Percentiles rank a stretch among this genome's conserved stretches.
Conservation (phyloP, 768 basidiomycete genomes). For the Lactarius akahatsu region DNA sequence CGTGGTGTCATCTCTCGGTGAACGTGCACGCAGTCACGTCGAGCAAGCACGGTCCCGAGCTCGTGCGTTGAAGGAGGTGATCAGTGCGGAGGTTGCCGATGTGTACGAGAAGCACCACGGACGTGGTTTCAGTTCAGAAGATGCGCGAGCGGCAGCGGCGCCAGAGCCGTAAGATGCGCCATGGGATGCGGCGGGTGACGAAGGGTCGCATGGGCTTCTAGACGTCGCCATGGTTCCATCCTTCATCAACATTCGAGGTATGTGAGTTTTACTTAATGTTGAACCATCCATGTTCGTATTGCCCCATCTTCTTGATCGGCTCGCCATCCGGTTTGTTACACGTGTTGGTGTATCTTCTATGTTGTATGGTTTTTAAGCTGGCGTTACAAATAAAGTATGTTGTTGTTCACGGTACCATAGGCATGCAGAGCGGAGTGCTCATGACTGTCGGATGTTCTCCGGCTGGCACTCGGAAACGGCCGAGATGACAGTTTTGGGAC, state of each 20-base stretch:
- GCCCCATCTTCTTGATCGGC: constrained; percentile 2
- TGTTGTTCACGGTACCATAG: neutral
- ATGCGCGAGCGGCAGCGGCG: constrained; percentile 25
- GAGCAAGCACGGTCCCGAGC: constrained; percentile 35
- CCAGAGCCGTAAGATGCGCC: constrained; percentile 25
- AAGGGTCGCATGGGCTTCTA: constrained; percentile 22
- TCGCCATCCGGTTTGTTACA: constrained; percentile 10
- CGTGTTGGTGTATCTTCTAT: constrained; percentile 11
- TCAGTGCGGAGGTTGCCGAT: constrained; percentile 16
- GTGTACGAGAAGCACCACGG: constrained; percentile 17
- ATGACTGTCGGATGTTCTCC: neutral
- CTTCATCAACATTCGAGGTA: constrained; percentile 13
- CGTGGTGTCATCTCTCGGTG: constrained; percentile 32
- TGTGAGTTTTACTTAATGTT: constrained; percentile 22
- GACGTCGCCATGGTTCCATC: constrained; percentile 1
- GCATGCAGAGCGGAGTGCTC: neutral
- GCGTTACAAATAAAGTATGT: constrained; percentile 23
- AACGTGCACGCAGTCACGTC: constrained; percentile 32
- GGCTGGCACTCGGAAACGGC: neutral
- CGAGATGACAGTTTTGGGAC: neutral
- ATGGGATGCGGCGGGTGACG: constrained; percentile 10
- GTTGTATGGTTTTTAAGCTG: constrained; percentile 14
- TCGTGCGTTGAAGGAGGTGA: constrained; percentile 30
- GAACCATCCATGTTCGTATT: constrained; percentile 1
- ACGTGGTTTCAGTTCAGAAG: constrained; percentile 15